phyloP scores from a whole-genome alignment of 306 rosid species.

The Lathyrus oleraceus region DNA sequence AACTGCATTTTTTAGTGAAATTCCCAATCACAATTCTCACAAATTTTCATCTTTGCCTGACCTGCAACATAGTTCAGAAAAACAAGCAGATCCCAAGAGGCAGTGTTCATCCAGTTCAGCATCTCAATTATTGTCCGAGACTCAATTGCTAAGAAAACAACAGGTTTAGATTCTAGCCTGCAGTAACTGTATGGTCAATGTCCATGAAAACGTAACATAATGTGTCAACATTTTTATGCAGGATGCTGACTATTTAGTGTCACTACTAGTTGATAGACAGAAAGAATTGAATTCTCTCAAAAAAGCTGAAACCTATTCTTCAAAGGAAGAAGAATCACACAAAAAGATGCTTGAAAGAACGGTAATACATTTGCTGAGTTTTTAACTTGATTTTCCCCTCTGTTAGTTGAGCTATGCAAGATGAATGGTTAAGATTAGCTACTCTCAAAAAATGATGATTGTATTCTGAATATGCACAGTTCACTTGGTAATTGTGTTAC shows the following conservation, averaged over 20 bases:
- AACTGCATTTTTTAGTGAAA: constrained; percentile 54
- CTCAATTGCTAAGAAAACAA: constrained; percentile 55
- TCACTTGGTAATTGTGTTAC: not conserved
- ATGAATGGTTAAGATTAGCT: constrained; percentile 12
- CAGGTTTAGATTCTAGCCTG: constrained; percentile 55
- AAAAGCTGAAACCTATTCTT: constrained; percentile 45
- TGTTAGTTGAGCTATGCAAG: constrained; percentile 14
- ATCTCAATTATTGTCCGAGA: constrained; percentile 40
- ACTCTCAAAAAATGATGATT: not conserved
- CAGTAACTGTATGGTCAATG: constrained; percentile 22
- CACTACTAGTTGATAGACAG: constrained; percentile 52
- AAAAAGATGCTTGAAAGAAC: constrained; percentile 35
- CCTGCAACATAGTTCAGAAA: constrained; percentile 41
- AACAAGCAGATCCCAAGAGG: constrained; percentile 34
- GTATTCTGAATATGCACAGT: not conserved
- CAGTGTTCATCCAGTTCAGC: constrained; percentile 31
- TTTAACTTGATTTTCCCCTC: constrained; percentile 6
- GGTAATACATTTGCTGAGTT: constrained; percentile 37
- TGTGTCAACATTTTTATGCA: constrained; percentile 38
- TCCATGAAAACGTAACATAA: constrained; percentile 25
- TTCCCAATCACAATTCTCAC: constrained; percentile 35
- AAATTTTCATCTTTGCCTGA: constrained; percentile 38
- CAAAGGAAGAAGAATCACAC: constrained; percentile 40
- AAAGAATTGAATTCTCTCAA: constrained; percentile 44
- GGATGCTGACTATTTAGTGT: constrained; percentile 60